Evolutionary conservation across 306 rosid species (phyloP).

Genomic region (Trifolium repens): DNA sequence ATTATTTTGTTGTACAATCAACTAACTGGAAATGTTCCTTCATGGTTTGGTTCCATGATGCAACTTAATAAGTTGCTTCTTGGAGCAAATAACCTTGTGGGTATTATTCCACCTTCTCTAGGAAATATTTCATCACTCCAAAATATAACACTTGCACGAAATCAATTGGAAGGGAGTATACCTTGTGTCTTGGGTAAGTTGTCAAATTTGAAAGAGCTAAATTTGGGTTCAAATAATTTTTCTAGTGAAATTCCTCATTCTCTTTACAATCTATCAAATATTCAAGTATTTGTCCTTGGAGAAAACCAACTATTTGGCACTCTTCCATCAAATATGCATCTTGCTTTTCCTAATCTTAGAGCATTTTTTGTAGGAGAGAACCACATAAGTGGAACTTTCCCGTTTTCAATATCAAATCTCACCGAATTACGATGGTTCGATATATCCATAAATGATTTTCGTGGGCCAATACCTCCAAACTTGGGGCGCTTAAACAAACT

Average conservation of each 20-base stretch:
- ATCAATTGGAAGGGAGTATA: constrained; percentile 41
- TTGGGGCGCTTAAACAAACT: constrained; percentile 36
- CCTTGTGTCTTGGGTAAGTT: constrained; percentile 31
- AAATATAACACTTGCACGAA: background rate
- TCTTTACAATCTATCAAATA: constrained; percentile 38
- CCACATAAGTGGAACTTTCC: constrained; percentile 19
- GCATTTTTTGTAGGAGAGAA: background rate
- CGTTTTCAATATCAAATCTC: constrained; percentile 36
- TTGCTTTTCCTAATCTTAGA: constrained; percentile 32
- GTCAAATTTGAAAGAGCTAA: constrained; percentile 1
- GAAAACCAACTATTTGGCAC: constrained; percentile 4
- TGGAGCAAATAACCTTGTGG: constrained; percentile 28
- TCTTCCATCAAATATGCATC: constrained; percentile 27
- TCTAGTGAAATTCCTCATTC: constrained; percentile 38
- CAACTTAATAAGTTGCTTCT: constrained; percentile 7
- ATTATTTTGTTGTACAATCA: constrained; percentile 1
- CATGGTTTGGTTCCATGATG: constrained; percentile 36
- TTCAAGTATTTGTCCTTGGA: background rate
- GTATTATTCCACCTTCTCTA: constrained; percentile 38
- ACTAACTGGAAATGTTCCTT: constrained; percentile 36
- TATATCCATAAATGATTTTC: background rate
- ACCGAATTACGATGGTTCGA: constrained; percentile 9
- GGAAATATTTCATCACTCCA: constrained; percentile 43
- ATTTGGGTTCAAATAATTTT: background rate
- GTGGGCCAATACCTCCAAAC: constrained; percentile 31